Base-by-base conservation (phyloP, 1,139 yeast species). In the Pichia sp. region DNA sequence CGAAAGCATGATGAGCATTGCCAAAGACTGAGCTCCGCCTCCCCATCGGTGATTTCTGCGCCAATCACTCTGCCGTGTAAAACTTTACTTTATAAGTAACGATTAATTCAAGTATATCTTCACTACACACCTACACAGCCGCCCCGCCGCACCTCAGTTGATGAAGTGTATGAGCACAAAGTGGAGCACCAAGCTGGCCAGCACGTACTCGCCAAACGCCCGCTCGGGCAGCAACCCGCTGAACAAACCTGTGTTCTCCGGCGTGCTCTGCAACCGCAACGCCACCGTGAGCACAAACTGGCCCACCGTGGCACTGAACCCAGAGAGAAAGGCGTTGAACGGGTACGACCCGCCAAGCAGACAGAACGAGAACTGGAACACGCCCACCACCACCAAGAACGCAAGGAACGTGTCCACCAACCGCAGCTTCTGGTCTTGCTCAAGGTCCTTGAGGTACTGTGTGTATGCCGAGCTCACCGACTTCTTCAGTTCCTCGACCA, bases 281-380 rank as follows among this genome's bases (percentile, higher is more conserved):
- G 86, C 79, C 51, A 86, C 87, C 15, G 95, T 81, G 60, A 93
- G 79, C 41, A 93, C 98, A 69, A 95, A 93, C 71, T 95, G 99
- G 15, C 96, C 98, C 55, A 93, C 97, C 57, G 98, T 89, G 43
- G 90, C 77, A 57, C 87, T 81, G 68, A 93, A 93, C 0, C 99
- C 99, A 31, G 96, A 95, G 58, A 93, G 77, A 68, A 93, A 93
- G 36, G 97, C 98, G 72, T 93, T 93, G 79, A 95, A 93, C 23
- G 99, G 99, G 77, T 86, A 95, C 64, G 83, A 89, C 34, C 98
- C 96, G 53, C 90, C 82, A 15, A 90, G 60, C 43, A 86, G 61
- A 58, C 88, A 89, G 69, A 90, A 90, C 5, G 78, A 72, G 68
- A 90, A 89, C 72, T 93, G 98, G 49, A 88, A 71, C 2, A 81